phyloP scores from a whole-genome alignment of 2,329 filamentous ascomycete species.

The Colletotrichum higginsianum region DNA sequence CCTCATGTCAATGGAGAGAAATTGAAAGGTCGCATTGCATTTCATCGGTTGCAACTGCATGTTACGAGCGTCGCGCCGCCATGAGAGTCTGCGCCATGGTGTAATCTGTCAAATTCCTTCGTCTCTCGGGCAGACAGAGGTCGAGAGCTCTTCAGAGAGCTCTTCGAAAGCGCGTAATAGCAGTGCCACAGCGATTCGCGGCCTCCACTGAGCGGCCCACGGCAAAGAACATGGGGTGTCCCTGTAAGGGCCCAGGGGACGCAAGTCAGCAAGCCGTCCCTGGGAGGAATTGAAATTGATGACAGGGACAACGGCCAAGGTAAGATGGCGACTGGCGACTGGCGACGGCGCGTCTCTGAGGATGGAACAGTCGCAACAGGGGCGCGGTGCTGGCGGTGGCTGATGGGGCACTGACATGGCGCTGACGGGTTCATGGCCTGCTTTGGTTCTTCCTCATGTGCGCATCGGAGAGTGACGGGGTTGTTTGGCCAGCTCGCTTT shows the following conservation, averaged over 20 bases:
- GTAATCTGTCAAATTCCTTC: slow-evolving; percentile 15
- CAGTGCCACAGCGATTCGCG: slow-evolving; percentile 36
- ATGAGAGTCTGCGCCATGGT: slow-evolving; percentile 21
- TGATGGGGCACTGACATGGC: slow-evolving; percentile 10
- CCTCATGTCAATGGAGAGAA: background rate
- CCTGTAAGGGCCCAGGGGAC: slow-evolving; percentile 14
- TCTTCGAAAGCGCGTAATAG: too few species aligned
- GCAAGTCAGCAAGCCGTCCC: slow-evolving; percentile 20
- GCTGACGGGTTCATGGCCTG: slow-evolving; percentile 24
- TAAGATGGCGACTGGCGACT: slow-evolving; percentile 7
- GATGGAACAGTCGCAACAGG: background rate
- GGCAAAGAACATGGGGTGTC: slow-evolving; percentile 18
- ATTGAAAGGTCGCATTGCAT: slow-evolving; percentile 19
- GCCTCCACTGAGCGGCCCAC: slow-evolving; percentile 11
- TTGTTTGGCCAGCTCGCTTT: slow-evolving; percentile 1
- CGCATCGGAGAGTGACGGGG: slow-evolving; percentile 15
- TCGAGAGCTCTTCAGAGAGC: too few species aligned
- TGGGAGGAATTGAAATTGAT: slow-evolving; percentile 36
- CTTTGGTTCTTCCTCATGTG: slow-evolving; percentile 25
- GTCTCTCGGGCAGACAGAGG: background rate
- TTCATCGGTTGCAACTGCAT: slow-evolving; percentile 24
- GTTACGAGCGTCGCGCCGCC: slow-evolving; percentile 10
- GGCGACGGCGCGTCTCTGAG: slow-evolving; percentile 2
- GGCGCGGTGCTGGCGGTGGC: background rate
- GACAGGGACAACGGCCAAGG: slow-evolving; percentile 20